Percentiles rank a stretch among this genome's conserved stretches.
These are phyloP conservation scores for Pseudogymnoascus sp. DNA, from an alignment of 2,329 filamentous ascomycete genomes.

Conservation along the genomic window DNA sequence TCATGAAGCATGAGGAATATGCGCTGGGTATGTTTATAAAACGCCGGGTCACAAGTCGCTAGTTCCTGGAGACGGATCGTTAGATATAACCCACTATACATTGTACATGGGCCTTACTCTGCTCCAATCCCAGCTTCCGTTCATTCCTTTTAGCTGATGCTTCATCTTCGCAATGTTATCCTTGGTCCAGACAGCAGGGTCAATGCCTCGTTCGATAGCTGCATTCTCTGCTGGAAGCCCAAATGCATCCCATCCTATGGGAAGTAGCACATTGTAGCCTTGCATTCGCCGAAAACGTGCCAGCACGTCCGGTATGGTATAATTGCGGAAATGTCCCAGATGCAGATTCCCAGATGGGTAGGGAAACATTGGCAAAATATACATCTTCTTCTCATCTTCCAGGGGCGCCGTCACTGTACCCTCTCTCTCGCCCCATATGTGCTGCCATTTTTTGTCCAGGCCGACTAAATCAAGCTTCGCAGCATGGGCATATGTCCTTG, in stretches of 20 bases:
- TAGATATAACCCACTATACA: slow-evolving; percentile 11
- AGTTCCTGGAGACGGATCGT: slow-evolving; percentile 53
- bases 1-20: slow-evolving; percentile 73
- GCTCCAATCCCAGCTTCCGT: slow-evolving; percentile 76
- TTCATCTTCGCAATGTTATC: slow-evolving; percentile 81
- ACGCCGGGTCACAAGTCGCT: slow-evolving; percentile 72
- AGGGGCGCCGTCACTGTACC: neutral
- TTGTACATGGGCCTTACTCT: slow-evolving; percentile 47
- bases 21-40: slow-evolving; percentile 84
- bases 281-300: slow-evolving; percentile 68
- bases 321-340: slow-evolving; percentile 79
- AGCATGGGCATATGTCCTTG: slow-evolving; percentile 5
- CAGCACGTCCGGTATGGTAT: slow-evolving; percentile 82
- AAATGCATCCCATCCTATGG: slow-evolving; percentile 95
- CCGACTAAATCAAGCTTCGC: slow-evolving; percentile 18
- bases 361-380: slow-evolving; percentile 86
- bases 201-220: slow-evolving; percentile 71
- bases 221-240: slow-evolving; percentile 87
- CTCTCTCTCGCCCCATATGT: slow-evolving; percentile 14
- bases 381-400: slow-evolving; percentile 36
- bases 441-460: slow-evolving; percentile 24
- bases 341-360: slow-evolving; percentile 84
- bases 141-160: slow-evolving; percentile 69
- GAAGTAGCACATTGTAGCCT: slow-evolving; percentile 67
- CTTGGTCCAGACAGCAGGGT: slow-evolving; percentile 71